Evolutionary conservation across 2,329 filamentous ascomycete species (phyloP), one percentile per base, ranked within the genome.

Genomic region (Exophiala bonariae): DNA sequence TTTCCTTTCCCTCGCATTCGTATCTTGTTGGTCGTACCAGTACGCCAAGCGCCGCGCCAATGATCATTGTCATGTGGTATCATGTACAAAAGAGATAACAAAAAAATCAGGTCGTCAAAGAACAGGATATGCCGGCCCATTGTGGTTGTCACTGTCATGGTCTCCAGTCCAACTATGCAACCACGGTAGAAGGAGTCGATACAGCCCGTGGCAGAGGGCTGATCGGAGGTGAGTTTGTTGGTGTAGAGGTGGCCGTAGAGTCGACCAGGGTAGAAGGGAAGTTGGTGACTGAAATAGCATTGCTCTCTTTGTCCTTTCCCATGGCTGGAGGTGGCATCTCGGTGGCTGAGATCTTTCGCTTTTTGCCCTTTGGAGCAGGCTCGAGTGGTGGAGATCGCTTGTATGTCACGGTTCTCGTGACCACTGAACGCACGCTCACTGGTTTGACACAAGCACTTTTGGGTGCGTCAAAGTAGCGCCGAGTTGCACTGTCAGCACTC

Each of bases 341-440:
- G 3, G 43, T 26, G n/a, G 38, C 33, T 31, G 51, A 42, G 7
- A 82, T 69, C 75, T 89, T 95, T 73, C 91, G 85, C 72, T 90
- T 83, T 79, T 96, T 97, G 56, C 91, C 91, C 68, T 91, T 91
- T 6, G 90, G 92, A 30, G 91, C 89, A 18, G 91, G 88, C 57
- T 90, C 87, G 73, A 97, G 88, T 56, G 85, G 78, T 52, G 63
- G 78, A 64, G 86, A 65, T 43, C 75, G 71, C 61, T 88, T 95
- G 69, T 95, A 96, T 32, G 89, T 96, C 50, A 96, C 88, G 13
- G 90, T 96, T 59, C 90, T 81, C n/a, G 91, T 96, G 43, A 96
- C 87, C 3, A 96, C 89, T 67, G 96, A 90, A 44, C 89, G 78
- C 49, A 96, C 89, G 63, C 78, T 83, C 44, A 85, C 79, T 13